phyloP scores from a whole-genome alignment of 169 alveolate genomes.

The Plasmodium vivax region DNA sequence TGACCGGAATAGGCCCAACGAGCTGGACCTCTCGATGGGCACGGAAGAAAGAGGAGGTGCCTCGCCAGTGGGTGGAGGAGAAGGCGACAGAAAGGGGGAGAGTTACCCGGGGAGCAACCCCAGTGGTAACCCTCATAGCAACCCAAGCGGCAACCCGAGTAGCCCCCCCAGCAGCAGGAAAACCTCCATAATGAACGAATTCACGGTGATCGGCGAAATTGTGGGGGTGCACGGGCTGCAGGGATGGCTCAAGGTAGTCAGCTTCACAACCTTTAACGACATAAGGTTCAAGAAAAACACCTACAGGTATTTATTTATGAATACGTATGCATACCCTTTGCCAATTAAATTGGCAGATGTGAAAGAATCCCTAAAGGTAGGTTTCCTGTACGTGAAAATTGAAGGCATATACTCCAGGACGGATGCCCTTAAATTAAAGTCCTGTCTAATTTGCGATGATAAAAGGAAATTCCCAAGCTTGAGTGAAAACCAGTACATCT shows the following conservation, averaged over 20 bases:
- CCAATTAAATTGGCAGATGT: conserved; percentile 54
- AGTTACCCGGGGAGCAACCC: background rate
- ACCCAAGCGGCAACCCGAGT: no score
- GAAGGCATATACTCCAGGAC: conserved; percentile 50
- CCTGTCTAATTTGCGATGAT: conserved; percentile 69
- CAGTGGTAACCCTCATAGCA: background rate
- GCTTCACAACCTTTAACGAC: conserved; percentile 70
- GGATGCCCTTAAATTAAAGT: conserved; percentile 69
- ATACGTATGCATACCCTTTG: conserved; percentile 44
- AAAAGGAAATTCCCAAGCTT: conserved; percentile 47
- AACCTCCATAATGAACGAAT: conserved; percentile 23
- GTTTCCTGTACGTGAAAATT: conserved; percentile 45
- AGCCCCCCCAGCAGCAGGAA: background rate
- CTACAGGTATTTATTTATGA: conserved; percentile 70
- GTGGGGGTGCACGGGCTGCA: conserved; percentile 62
- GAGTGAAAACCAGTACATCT: conserved; percentile 55
- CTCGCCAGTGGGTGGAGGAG: background rate
- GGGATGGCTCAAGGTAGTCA: conserved; percentile 49
- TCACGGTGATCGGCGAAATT: conserved; percentile 64
- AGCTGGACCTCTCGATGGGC: conserved; percentile 18
- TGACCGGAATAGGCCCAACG: conserved; percentile 20
- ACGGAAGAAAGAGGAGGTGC: background rate
- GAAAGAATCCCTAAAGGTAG: conserved; percentile 64
- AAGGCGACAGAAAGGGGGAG: background rate
- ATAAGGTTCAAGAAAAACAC: conserved; percentile 31